phyloP scores from a whole-genome alignment of 306 rosid genomes.

The Hippophae tibetana region DNA sequence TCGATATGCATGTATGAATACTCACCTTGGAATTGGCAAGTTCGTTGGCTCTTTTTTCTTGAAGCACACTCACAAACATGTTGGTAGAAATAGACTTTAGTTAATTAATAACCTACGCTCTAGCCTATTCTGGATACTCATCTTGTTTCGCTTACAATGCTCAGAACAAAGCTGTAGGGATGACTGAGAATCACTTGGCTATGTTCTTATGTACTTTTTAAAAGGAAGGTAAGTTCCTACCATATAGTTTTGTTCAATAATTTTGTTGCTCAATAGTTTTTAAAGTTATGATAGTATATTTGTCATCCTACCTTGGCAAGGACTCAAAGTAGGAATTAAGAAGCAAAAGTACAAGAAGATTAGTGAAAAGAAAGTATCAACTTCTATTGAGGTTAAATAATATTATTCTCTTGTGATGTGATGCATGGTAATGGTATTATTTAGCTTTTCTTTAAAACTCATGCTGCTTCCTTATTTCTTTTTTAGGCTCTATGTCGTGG shows the following conservation, averaged over 20 bases:
- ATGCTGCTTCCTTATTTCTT: conserved; percentile 19
- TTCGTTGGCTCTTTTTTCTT: conserved; percentile 5
- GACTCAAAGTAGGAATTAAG: conserved; percentile 91
- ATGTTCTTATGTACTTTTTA: conserved; percentile 82
- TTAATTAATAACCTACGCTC: background rate
- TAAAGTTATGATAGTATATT: conserved; percentile 28
- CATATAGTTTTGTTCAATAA: conserved; percentile 7
- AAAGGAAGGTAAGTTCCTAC: conserved; percentile 64
- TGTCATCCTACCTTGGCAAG: conserved; percentile 97
- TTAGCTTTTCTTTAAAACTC: conserved; percentile 17
- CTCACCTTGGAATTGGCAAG: conserved; percentile 94
- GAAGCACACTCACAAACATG: background rate
- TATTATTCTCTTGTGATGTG: background rate
- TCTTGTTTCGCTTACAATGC: conserved; percentile 17
- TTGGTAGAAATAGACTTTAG: background rate
- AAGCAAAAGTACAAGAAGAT: conserved; percentile 97
- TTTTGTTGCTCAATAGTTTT: conserved; percentile 8
- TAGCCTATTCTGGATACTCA: conserved; percentile 11
- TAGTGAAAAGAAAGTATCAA: conserved; percentile 93
- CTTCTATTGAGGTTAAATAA: conserved; percentile 72
- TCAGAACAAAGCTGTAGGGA: conserved; percentile 97
- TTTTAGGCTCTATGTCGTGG: conserved; percentile 73
- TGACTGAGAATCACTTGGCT: conserved; percentile 97
- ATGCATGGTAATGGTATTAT: conserved; percentile 1
- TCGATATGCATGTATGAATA: conserved; percentile 97